These are phyloP conservation scores for Decorospora gaudefroyi DNA, from an alignment of 2,329 filamentous ascomycete genomes.

Conservation along the genomic window DNA sequence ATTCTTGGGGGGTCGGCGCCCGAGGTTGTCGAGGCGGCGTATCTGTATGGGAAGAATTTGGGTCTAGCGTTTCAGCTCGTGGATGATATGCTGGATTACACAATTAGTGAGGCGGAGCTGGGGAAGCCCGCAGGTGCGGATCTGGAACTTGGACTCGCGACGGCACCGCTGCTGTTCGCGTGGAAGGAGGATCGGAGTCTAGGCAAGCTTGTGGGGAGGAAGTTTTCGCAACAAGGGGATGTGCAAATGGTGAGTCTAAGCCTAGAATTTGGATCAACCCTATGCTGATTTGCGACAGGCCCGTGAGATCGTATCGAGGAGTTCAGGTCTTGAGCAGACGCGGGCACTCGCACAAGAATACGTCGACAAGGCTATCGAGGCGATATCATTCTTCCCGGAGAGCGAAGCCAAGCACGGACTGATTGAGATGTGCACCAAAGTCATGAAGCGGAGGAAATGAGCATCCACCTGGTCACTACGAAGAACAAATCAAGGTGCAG, in stretches of 20 bases:
- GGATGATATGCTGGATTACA: slow-evolving; percentile 98
- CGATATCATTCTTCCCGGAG: slow-evolving; percentile 85
- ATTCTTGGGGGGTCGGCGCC: slow-evolving; percentile 77
- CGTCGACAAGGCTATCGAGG: slow-evolving; percentile 80
- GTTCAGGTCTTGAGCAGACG: slow-evolving; percentile 89
- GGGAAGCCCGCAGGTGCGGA: slow-evolving; percentile 96
- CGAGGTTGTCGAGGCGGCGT: slow-evolving; percentile 86
- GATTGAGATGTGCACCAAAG: slow-evolving; percentile 91
- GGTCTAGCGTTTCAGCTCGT: slow-evolving; percentile 96
- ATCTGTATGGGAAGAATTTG: slow-evolving; percentile 89
- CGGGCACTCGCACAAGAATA: slow-evolving; percentile 89
- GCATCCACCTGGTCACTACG: too few species aligned
- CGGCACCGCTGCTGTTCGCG: slow-evolving; percentile 90
- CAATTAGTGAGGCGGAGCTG: slow-evolving; percentile 77
- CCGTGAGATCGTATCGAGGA: slow-evolving; percentile 78
- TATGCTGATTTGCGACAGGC: slow-evolving; percentile 62
- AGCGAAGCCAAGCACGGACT: slow-evolving; percentile 92
- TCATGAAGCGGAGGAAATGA: slow-evolving; percentile 84
- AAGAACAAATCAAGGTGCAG: too few species aligned
- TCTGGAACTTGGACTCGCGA: slow-evolving; percentile 88
- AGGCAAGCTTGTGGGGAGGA: slow-evolving; percentile 85
- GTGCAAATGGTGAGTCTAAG: slow-evolving; percentile 70
- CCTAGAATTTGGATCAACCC: background rate
- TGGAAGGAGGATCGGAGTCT: slow-evolving; percentile 89
- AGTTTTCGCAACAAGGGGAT: slow-evolving; percentile 83